Base-by-base conservation (phyloP, 139 green algal species). In the Picochlorum sp. region DNA sequence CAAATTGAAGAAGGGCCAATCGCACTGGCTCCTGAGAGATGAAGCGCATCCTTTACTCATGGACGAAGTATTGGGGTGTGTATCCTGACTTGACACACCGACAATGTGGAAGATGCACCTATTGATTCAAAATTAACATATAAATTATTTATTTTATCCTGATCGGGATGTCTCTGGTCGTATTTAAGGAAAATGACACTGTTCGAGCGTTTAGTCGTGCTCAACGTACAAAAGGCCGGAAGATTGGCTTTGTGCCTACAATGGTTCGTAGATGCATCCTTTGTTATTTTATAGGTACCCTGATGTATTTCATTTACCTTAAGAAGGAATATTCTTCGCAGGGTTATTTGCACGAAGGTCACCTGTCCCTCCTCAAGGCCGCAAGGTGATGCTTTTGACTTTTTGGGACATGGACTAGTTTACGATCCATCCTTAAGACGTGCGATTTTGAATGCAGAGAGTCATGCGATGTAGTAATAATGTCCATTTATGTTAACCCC, bases 401-500 rank as follows among this genome's bases (percentile, higher is more conserved):
- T 1, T 24, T 47, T 4, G n/a, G n/a, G n/a, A n/a, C 39, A 18
- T 20, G 39, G 14, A 47, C 39, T 22, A 26, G 39, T n/a, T n/a
- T n/a, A n/a, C n/a, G n/a, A n/a, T n/a, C n/a, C n/a, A n/a, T n/a
- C n/a, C n/a, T n/a, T n/a, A 47, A 26, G 22, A 47, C 39, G 14
- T 47, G 4, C 22, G 18, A 47, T 47, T 47, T 47, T 18, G 9
- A 5, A 7, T 63, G 33, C 74, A 95, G 85, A 62, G 29, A 85
- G 32, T 63, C 61, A 0, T 79, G 73, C 8, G 89, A 97, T 31
- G 40, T 88, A 3, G 89, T 98, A 16, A 80, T 96, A 1, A 89
- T 83, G 0, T 95, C 84, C 26, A 91, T 99, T 7, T 99, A 99
- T 65, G 81, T 99, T 49, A 99, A 99, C 62, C 89, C 91, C 6